Percentiles rank a stretch among this genome's conserved stretches.
These are phyloP conservation scores for Xylaria scruposa DNA, from an alignment of 495 filamentous ascomycete species.

Conservation along the genomic window DNA sequence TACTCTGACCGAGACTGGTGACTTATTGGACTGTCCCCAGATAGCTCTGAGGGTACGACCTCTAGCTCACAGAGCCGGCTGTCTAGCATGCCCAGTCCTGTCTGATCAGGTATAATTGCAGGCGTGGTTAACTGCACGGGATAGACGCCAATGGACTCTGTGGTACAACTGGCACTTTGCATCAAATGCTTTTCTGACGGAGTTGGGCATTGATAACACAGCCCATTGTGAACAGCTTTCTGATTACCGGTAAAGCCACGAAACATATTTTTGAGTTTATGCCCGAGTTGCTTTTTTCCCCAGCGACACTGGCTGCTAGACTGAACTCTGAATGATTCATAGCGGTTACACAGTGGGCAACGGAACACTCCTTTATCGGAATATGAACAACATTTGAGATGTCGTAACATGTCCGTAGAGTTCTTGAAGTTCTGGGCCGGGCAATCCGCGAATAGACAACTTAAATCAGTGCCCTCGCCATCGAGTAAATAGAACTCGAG, in stretches of 20 bases:
- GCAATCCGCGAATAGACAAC: constrained; percentile 31
- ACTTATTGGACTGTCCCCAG: neutral
- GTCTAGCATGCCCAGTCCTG: neutral
- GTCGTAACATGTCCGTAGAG: constrained; percentile 27
- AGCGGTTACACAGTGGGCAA: constrained; percentile 23
- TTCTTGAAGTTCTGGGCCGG: constrained; percentile 2
- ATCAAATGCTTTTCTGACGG: neutral
- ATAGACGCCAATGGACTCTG: neutral
- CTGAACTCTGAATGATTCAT: constrained; percentile 17
- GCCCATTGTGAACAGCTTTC: neutral
- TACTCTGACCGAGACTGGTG: no score
- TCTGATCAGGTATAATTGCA: neutral
- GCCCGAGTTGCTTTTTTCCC: constrained; percentile 22
- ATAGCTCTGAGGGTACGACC: no score
- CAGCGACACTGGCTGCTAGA: constrained; percentile 26
- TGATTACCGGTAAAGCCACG: neutral
- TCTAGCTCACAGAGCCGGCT: neutral
- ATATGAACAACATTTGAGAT: constrained; percentile 29
- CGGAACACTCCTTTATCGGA: constrained; percentile 25
- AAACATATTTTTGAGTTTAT: constrained; percentile 21
- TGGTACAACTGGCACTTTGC: neutral
- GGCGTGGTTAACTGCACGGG: neutral
- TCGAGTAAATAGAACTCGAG: constrained; percentile 30
- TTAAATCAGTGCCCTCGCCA: neutral
- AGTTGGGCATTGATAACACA: neutral